These are phyloP conservation scores for Talaromyces sp. DNA, from an alignment of 2,329 filamentous ascomycete genomes.

Conservation along the genomic window DNA sequence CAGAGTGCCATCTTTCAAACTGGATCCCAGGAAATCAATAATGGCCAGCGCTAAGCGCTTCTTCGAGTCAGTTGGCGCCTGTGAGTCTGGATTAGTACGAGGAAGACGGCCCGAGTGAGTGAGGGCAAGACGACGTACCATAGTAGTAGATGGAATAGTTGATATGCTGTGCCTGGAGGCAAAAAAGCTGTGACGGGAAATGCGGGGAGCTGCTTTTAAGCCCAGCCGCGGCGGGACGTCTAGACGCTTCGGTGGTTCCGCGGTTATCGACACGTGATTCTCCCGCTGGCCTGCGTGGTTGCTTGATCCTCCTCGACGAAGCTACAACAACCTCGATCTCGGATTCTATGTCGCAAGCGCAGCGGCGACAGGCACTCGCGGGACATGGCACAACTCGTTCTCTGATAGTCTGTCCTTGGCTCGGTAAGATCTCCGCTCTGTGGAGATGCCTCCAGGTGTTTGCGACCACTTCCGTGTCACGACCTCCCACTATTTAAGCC, in stretches of 20 bases:
- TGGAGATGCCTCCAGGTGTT: conserved; percentile 36
- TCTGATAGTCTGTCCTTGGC: conserved; percentile 18
- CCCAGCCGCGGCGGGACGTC: neutral
- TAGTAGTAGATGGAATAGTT: neutral
- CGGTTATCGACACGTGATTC: conserved; percentile 14
- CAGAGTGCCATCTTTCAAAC: conserved; percentile 82
- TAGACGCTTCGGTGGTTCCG: conserved; percentile 13
- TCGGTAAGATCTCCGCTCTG: conserved; percentile 16
- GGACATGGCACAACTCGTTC: conserved; percentile 21
- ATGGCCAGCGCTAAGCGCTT: conserved; percentile 96
- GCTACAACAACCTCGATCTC: neutral
- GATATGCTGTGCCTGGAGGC: conserved; percentile 1
- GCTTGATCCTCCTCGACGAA: neutral
- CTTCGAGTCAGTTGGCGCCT: conserved; percentile 51
- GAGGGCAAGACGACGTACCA: conserved; percentile 4
- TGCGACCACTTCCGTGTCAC: conserved; percentile 18
- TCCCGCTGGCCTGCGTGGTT: neutral
- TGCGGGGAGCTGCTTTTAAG: conserved; percentile 14
- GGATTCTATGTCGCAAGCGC: neutral
- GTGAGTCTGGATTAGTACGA: conserved; percentile 5
- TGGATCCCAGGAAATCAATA: conserved; percentile 87
- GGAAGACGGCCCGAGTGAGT: neutral
- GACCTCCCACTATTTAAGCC: conserved; percentile 26
- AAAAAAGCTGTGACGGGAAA: conserved; percentile 7
- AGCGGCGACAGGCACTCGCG: conserved; percentile 9